These are phyloP conservation scores for Heterobasidion occidentale DNA, from an alignment of 1,284 basidiomycete species.

Conservation along the genomic window DNA sequence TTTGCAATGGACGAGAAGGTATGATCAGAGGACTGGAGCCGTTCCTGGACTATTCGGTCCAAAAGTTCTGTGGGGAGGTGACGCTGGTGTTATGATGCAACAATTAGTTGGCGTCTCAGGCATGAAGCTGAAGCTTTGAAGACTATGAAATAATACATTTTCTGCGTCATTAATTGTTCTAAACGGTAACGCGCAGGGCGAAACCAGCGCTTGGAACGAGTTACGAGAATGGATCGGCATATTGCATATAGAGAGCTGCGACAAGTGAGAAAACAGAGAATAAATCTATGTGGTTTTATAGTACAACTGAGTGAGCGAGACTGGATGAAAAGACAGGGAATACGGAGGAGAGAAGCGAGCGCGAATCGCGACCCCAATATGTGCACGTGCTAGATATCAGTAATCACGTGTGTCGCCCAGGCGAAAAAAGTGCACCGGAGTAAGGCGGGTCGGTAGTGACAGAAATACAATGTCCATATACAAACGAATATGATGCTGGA, in stretches of 20 bases:
- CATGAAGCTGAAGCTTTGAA: too few species aligned
- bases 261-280: background rate
- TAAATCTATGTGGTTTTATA: background rate
- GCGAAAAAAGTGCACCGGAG: background rate
- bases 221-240: constrained; percentile 2
- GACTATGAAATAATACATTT: background rate
- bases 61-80: constrained; percentile 34
- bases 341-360: background rate
- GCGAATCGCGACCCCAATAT: background rate
- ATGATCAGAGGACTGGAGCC: constrained; percentile 15
- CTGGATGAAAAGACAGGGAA: background rate
- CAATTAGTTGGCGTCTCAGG: background rate
- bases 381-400: background rate
- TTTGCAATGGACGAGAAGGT: constrained; percentile 26
- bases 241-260: background rate
- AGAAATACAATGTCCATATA: background rate
- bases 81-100: background rate
- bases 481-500: background rate
- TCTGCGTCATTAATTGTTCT: background rate
- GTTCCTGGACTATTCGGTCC: constrained; percentile 29
- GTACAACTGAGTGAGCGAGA: background rate
- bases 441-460: background rate
- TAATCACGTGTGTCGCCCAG: background rate
- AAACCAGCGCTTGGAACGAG: background rate
- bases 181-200: background rate